Conservation (phyloP, 2,329 filamentous ascomycete genomes). For the Trichoderma sp. region DNA sequence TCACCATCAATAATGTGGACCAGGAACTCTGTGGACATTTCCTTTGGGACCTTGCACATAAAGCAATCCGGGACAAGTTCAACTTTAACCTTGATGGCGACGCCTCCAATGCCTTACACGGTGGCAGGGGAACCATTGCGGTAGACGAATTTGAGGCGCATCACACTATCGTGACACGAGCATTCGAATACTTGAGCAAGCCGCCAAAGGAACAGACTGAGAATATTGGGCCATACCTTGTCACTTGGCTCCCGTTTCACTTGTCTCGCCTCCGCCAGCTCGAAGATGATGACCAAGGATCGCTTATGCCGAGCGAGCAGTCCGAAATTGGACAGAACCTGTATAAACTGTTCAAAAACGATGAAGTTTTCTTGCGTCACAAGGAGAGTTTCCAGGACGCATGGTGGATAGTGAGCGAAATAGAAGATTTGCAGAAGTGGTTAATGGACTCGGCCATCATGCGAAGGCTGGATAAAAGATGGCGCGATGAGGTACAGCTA, state of each 20-base stretch:
- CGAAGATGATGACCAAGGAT: neutral
- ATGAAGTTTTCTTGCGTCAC: neutral
- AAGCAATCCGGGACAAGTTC: neutral
- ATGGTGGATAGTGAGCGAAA: neutral
- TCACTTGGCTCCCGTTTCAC: neutral
- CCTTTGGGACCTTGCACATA: neutral
- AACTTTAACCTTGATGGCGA: neutral
- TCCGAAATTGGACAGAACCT: neutral
- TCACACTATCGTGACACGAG: neutral
- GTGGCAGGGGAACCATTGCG: neutral
- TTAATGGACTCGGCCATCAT: neutral
- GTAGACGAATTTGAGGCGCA: neutral
- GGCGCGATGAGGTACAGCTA: neutral
- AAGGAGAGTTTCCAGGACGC: neutral
- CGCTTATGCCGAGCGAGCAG: neutral
- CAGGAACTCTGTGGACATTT: neutral
- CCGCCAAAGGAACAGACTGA: neutral
- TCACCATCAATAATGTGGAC: constrained; percentile 1
- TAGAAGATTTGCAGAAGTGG: neutral
- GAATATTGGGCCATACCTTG: neutral
- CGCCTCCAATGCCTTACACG: neutral
- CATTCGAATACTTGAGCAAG: neutral
- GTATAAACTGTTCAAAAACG: neutral
- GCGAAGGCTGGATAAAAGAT: neutral
- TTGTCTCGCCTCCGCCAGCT: neutral